phyloP scores from a whole-genome alignment of 441 rosid genomes.

The Mallotus repandus region DNA sequence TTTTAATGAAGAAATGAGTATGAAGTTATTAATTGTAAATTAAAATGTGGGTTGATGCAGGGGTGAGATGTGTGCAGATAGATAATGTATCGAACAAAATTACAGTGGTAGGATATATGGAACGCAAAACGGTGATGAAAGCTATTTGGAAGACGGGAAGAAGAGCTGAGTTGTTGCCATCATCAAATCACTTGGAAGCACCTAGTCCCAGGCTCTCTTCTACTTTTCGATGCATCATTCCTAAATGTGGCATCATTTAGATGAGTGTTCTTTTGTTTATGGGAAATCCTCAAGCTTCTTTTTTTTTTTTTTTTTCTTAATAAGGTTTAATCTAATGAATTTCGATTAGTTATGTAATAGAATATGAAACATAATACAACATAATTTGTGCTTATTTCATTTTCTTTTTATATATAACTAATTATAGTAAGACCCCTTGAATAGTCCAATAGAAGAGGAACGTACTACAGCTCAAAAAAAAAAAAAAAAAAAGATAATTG shows the following conservation, averaged over 20 bases:
- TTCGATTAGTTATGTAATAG: no score
- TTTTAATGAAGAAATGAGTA: neutral
- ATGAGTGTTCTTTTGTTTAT: no score
- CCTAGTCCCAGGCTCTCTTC: slow-evolving; percentile 26
- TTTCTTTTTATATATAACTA: no score
- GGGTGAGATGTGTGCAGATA: slow-evolving; percentile 34
- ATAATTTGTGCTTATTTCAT: no score
- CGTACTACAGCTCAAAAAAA: no score
- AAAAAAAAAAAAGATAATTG: no score
- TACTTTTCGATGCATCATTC: slow-evolving; percentile 32
- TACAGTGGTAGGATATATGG: slow-evolving; percentile 33
- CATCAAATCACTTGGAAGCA: neutral
- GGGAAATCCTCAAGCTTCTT: no score
- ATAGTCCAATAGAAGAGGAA: no score
- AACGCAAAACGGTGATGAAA: slow-evolving; percentile 17
- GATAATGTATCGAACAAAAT: slow-evolving; percentile 21
- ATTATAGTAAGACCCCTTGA: no score
- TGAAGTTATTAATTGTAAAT: neutral
- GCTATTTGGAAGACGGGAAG: slow-evolving; percentile 33
- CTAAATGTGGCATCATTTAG: slow-evolving; percentile 8
- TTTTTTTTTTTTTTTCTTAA: no score
- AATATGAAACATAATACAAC: no score
- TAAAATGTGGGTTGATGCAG: neutral
- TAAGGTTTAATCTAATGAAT: no score
- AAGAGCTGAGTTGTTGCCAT: slow-evolving; percentile 24